Evolutionary conservation across 2,329 filamentous ascomycete species (phyloP).

Genomic region (Phaeosphaeriaceae sp.): DNA sequence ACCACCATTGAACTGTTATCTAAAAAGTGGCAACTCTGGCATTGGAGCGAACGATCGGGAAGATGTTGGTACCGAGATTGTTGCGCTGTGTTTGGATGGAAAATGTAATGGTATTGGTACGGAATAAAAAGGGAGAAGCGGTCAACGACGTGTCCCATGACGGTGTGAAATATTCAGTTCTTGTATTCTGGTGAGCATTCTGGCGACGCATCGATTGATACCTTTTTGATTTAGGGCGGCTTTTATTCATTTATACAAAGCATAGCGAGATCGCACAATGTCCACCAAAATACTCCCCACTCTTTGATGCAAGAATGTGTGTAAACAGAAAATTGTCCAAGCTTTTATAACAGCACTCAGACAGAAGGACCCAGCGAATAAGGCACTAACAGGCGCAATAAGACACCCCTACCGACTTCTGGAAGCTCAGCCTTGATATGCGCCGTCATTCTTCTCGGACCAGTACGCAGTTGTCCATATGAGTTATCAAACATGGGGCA

Average conservation of each 20-base stretch:
- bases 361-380: no score
- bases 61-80: background rate
- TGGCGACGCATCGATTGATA: background rate
- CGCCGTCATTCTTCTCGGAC: no score
- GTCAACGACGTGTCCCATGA: background rate
- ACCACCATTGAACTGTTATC: slow-evolving; percentile 1
- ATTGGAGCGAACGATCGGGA: background rate
- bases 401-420: no score
- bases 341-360: no score
- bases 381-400: no score
- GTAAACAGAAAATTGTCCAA: no score
- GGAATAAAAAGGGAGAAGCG: background rate
- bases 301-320: no score
- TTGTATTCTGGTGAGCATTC: background rate
- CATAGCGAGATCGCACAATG: no score
- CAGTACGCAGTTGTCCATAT: no score
- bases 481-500: no score
- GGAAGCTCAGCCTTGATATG: no score
- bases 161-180: background rate
- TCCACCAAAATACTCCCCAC: no score
- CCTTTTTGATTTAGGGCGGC: background rate
- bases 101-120: background rate
- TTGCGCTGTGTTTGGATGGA: background rate
- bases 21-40: background rate
- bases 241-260: background rate